Base-by-base conservation (phyloP, 2,329 filamentous ascomycete genomes). In the Aspergillus proliferans region DNA sequence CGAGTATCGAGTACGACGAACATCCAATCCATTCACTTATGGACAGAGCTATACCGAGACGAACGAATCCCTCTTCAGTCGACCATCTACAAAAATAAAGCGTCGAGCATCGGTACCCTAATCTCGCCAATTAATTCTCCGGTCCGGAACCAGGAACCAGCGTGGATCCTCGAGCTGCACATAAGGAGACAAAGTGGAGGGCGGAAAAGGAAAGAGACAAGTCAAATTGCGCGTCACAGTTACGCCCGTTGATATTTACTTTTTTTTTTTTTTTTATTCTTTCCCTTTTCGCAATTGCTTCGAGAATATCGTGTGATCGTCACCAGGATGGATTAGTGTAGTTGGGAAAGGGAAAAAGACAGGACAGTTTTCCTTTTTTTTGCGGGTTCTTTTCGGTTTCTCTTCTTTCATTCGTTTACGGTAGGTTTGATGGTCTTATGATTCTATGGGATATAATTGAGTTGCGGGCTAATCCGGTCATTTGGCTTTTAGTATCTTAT, bases 331-430 rank as follows among this genome's bases (percentile, higher is more conserved):
- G 34, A 18, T 38, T 38, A 38, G n/a, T 19, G 34, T 19, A 30
- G 26, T 30, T 30, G 26, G 26, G 26, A 30, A 30, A 30, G 26
- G 26, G 26, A 30, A 30, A 19, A 30, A 30, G 26, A 30, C 26
- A 30, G 10, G 26, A 30, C 26, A 30, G 15, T 12, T 38, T 30
- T 47, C 45, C 38, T 15, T 30, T 38, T 38, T 12, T n/a, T 46
- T 47, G 43, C n/a, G 8, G 5, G n/a, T 34, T 21, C 14, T 34
- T 40, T 14, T 42, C 39, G 18, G 24, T 45, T 42, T 49, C 47
- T 14, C 26, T 33, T 47, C 33, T 39, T 44, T 41, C 19, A 8
- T 38, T 47, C 18, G 12, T 43, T 43, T 28, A 26, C 10, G 40
- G 40, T 42, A 42, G 15, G 40, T 6, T 22, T 42, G 10, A n/a